Percentiles rank a stretch among this genome's conserved stretches.
Conservation (phyloP, 2,329 filamentous ascomycete species). For the Monilinia fructigena region DNA sequence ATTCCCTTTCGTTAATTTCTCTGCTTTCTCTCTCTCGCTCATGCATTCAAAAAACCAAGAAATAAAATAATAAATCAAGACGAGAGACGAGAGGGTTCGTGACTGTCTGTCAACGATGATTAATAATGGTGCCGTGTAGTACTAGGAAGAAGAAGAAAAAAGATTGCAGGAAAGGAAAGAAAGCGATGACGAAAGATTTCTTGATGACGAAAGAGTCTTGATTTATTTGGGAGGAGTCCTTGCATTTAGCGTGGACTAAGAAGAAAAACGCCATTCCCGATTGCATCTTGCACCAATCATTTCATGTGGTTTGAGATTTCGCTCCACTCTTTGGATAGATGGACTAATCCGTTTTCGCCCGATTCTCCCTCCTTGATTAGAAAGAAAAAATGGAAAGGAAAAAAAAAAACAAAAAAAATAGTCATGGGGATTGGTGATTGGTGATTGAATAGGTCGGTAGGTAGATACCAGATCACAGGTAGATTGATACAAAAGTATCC, state of each 20-base stretch:
- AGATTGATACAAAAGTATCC: too few species aligned
- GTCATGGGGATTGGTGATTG: too few species aligned
- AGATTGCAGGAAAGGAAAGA: not conserved
- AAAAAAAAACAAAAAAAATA: not conserved
- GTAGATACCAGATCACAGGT: too few species aligned
- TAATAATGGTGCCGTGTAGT: too few species aligned
- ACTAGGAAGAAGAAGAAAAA: not conserved
- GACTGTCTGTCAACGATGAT: too few species aligned
- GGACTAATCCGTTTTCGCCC: not conserved
- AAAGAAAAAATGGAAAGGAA: not conserved
- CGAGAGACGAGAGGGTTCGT: too few species aligned
- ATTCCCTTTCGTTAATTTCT: not conserved
- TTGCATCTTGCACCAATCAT: not conserved
- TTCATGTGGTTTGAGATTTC: accelerated
- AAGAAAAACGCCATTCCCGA: not conserved
- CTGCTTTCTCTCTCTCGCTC: too few species aligned
- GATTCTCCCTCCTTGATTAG: not conserved
- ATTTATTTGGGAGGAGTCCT: not conserved
- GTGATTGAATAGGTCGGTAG: too few species aligned
- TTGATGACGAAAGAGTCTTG: not conserved
- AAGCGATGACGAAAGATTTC: constrained; percentile 11
- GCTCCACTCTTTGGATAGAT: not conserved
- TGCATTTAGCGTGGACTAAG: not conserved
- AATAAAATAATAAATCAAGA: too few species aligned
- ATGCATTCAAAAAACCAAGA: too few species aligned